Evolutionary conservation across 768 basidiomycete genomes (phyloP).

Genomic region (Bullera alba): DNA sequence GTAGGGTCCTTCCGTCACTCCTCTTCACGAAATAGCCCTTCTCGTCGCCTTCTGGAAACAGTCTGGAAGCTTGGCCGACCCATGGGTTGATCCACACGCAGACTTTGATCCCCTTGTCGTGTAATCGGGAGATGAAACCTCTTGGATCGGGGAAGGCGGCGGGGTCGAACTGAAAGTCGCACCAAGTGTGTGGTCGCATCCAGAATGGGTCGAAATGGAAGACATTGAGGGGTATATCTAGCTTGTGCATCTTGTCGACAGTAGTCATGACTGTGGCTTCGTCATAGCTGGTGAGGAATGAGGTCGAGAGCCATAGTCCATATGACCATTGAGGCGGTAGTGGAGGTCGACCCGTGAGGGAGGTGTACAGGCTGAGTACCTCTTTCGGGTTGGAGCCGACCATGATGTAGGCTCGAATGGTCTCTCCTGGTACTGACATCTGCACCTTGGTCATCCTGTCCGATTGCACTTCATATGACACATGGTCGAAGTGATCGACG

Average conservation of each 20-base stretch:
- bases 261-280: conserved; percentile 5
- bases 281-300: conserved; percentile 10
- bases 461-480: conserved; percentile 9
- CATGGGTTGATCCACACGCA: conserved; percentile 15
- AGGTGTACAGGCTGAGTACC: conserved; percentile 7
- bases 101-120: conserved; percentile 6
- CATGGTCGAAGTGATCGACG: conserved; percentile 12
- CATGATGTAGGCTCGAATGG: conserved; percentile 5
- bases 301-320: conserved; percentile 10
- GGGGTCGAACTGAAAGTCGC: conserved; percentile 13
- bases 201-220: conserved; percentile 14
- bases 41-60: conserved; percentile 8
- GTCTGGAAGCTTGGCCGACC: conserved; percentile 7
- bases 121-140: conserved; percentile 7
- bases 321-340: conserved; percentile 13
- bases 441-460: conserved; percentile 13
- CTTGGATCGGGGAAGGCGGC: conserved; percentile 7
- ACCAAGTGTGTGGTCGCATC: conserved; percentile 12
- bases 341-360: conserved; percentile 10
- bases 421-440: conserved; percentile 8
- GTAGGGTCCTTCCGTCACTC: not conserved
- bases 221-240: conserved; percentile 10
- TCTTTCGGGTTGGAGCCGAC: conserved; percentile 8
- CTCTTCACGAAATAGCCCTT: conserved; percentile 9
- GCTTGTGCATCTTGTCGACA: conserved; percentile 2